phyloP scores from a whole-genome alignment of 2,329 filamentous ascomycete species.

The Pyrenochaeta sp. region DNA sequence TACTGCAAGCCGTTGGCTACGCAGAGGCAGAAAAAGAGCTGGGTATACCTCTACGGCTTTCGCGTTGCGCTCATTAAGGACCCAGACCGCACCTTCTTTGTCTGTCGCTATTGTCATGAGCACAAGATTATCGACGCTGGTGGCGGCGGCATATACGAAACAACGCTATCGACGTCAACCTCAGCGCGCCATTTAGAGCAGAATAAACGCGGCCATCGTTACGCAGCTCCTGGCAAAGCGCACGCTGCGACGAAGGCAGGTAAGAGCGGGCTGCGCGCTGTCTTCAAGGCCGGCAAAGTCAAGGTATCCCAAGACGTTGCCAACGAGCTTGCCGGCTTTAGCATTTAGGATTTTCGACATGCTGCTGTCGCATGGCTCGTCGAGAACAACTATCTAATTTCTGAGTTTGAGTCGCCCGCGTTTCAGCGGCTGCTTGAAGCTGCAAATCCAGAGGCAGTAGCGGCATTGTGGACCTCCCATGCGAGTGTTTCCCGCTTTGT shows the following conservation, averaged over 20 bases:
- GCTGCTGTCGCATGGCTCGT: constrained; percentile 4
- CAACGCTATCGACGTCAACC: constrained; percentile 1
- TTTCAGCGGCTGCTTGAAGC: not conserved
- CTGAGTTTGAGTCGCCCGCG: constrained; percentile 2
- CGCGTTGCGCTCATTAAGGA: constrained; percentile 3
- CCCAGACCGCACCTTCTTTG: constrained; percentile 1
- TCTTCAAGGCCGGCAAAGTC: not conserved
- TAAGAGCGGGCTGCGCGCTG: not conserved
- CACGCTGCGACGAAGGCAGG: not conserved
- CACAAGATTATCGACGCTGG: constrained; percentile 5
- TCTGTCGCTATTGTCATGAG: constrained; percentile 3
- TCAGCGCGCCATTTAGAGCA: constrained; percentile 3
- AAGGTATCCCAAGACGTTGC: constrained; percentile 1
- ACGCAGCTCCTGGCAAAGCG: not conserved
- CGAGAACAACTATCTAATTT: constrained; percentile 5
- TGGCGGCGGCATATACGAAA: not conserved
- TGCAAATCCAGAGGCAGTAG: constrained; percentile 5
- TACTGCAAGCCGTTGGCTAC: constrained; percentile 4
- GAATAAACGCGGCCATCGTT: not conserved
- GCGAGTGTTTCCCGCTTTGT: not conserved
- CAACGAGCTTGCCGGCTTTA: constrained; percentile 4
- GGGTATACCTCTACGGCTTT: constrained; percentile 5
- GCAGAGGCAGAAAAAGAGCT: constrained; percentile 4
- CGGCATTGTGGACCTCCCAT: not conserved
- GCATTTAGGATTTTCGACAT: not conserved